Percentiles rank a stretch among this genome's conserved stretches.
phyloP scores from a whole-genome alignment of 2,329 filamentous ascomycete species.

The Colletotrichum truncatum region DNA sequence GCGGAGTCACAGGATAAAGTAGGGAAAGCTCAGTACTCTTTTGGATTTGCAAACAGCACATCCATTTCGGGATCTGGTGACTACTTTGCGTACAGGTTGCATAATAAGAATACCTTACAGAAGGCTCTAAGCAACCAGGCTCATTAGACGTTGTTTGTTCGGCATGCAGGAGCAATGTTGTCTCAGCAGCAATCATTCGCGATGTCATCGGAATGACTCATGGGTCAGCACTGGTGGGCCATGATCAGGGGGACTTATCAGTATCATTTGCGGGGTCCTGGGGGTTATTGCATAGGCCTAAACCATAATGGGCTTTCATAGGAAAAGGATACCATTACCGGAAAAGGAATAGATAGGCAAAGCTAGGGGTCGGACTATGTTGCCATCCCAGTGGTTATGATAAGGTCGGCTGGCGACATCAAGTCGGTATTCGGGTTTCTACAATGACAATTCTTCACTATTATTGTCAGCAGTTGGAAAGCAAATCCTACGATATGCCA shows the following conservation, averaged over 20 bases:
- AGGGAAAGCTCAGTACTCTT: neutral
- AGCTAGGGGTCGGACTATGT: neutral
- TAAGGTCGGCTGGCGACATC: neutral
- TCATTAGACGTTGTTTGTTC: no score
- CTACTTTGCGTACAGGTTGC: neutral
- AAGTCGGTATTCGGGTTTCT: neutral
- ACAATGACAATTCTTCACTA: neutral
- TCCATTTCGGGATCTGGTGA: conserved; percentile 12
- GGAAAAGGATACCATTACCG: conserved; percentile 4
- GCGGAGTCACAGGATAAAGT: fast-evolving
- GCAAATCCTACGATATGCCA: neutral
- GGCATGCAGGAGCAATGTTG: neutral
- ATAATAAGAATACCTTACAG: neutral
- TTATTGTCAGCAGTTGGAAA: neutral
- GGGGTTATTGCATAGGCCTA: neutral
- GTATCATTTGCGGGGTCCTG: neutral
- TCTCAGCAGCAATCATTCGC: neutral
- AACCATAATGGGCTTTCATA: neutral
- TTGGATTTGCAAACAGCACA: conserved; percentile 23
- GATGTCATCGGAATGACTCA: neutral
- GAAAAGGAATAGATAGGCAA: conserved; percentile 1
- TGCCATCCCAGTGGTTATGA: neutral
- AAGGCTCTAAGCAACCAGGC: no score
- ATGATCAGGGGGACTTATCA: conserved; percentile 4
- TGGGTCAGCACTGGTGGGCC: neutral